Conservation (phyloP, 371 early-diverging fungal species). For the Blastocladiella emersonii region DNA sequence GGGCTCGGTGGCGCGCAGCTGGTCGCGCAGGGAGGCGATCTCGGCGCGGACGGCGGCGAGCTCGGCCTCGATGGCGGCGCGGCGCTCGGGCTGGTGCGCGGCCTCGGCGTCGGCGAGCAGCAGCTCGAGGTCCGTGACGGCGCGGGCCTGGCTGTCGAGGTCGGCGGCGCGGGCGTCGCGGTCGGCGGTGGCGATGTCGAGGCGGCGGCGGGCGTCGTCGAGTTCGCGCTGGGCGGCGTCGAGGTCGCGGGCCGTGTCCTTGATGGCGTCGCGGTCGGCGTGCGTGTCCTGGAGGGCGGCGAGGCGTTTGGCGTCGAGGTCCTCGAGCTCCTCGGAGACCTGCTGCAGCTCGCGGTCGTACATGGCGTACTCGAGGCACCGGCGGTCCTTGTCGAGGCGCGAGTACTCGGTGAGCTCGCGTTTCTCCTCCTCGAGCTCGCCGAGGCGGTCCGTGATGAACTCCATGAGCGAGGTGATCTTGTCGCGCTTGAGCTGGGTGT, state of each 20-base stretch:
- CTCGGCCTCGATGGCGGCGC: slow-evolving; percentile 24
- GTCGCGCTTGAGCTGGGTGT: slow-evolving; percentile 63
- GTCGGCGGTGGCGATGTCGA: not conserved
- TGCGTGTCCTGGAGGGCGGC: not conserved
- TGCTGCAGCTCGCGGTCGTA: slow-evolving; percentile 76
- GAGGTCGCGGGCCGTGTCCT: slow-evolving; percentile 4
- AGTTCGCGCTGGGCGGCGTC: slow-evolving; percentile 27
- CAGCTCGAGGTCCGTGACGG: not conserved
- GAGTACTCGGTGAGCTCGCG: slow-evolving; percentile 77
- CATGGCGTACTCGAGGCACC: slow-evolving; percentile 83
- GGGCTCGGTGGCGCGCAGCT: slow-evolving; percentile 36
- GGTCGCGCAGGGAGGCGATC: slow-evolving; percentile 36
- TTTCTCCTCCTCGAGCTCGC: slow-evolving; percentile 86
- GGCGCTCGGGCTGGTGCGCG: not conserved
- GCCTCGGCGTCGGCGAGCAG: not conserved
- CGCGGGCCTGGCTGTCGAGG: not conserved
- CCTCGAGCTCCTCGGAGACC: slow-evolving; percentile 55
- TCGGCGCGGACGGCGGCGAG: slow-evolving; percentile 33
- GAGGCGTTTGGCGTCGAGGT: slow-evolving; percentile 13
- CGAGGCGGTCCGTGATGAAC: slow-evolving; percentile 76
- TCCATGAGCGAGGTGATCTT: slow-evolving; percentile 83
- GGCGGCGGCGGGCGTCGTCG: slow-evolving; percentile 35
- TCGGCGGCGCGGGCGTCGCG: not conserved
- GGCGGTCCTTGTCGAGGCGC: slow-evolving; percentile 66
- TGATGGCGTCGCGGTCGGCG: slow-evolving; percentile 21